phyloP scores from a whole-genome alignment of 2,329 filamentous ascomycete species.

The Scedosporium apiospermum region DNA sequence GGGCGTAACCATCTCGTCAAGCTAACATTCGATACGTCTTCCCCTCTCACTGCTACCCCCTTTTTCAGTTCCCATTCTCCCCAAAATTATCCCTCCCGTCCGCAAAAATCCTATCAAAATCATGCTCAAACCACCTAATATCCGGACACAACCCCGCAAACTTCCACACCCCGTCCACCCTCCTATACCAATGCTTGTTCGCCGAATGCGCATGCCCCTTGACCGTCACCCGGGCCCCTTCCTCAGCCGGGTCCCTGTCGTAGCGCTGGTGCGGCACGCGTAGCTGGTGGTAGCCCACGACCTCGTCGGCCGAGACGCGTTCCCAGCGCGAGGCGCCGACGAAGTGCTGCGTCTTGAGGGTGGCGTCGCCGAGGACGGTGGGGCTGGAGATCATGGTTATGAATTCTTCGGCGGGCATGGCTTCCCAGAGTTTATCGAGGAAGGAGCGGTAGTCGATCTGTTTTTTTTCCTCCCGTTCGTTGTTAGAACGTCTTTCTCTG shows the following conservation, averaged over 20 bases:
- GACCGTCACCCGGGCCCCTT: constrained; percentile 32
- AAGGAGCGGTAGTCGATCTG: constrained; percentile 64
- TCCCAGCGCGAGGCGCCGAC: constrained; percentile 51
- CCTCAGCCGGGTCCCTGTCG: constrained; percentile 32
- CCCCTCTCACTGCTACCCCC: neutral
- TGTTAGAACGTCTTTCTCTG: too few relatives aligned
- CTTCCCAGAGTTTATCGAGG: constrained; percentile 49
- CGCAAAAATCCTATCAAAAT: constrained; percentile 45
- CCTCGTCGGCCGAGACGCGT: constrained; percentile 45
- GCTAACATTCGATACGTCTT: neutral
- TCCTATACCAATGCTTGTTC: constrained; percentile 48
- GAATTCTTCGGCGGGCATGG: constrained; percentile 53
- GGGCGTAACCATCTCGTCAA: neutral
- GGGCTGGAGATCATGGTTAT: constrained; percentile 48
- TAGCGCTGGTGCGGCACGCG: constrained; percentile 55
- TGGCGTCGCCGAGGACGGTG: constrained; percentile 49
- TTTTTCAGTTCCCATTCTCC: neutral
- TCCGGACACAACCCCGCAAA: constrained; percentile 46
- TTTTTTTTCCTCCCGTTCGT: neutral
- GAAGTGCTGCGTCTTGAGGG: constrained; percentile 56
- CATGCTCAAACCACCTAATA: constrained; percentile 48
- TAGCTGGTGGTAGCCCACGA: constrained; percentile 51
- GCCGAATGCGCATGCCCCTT: constrained; percentile 52
- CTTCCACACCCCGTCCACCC: constrained; percentile 51
- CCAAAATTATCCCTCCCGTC: constrained; percentile 11